Conservation (phyloP, 441 rosid genomes). For the Gossypium armourianum region DNA sequence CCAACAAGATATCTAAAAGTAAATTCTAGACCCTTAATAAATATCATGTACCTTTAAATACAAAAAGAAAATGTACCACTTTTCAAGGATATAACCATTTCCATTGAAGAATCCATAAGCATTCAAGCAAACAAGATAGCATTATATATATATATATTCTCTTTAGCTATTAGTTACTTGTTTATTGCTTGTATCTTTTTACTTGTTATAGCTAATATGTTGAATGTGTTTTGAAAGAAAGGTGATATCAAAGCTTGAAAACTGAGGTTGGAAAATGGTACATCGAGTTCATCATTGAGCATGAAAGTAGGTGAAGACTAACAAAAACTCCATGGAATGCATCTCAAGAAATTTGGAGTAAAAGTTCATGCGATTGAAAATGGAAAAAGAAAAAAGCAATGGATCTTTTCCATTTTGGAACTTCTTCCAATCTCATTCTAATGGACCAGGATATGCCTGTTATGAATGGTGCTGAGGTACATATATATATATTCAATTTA, state of each 20-base stretch:
- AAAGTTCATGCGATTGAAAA: conserved; percentile 25
- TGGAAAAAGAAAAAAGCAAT: conserved; percentile 39
- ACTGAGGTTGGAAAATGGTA: not conserved
- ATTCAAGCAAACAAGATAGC: not conserved
- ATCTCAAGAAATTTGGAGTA: conserved; percentile 24
- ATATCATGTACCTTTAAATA: not conserved
- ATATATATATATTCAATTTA: too few species aligned
- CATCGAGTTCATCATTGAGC: not conserved
- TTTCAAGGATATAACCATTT: not conserved
- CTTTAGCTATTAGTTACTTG: too few species aligned
- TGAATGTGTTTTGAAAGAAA: not conserved
- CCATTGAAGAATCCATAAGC: not conserved
- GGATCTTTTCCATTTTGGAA: conserved; percentile 28
- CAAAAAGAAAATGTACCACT: not conserved
- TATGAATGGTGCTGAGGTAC: conserved; percentile 52
- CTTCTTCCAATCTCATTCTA: conserved; percentile 41
- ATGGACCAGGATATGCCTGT: conserved; percentile 57
- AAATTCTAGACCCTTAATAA: too few species aligned
- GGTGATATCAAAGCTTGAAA: not conserved
- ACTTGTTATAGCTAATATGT: not conserved
- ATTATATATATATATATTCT: not conserved
- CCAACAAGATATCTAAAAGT: too few species aligned
- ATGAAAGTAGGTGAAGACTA: not conserved
- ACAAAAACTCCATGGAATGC: conserved; percentile 20
- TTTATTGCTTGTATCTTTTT: too few species aligned